Base-by-base conservation (phyloP, 768 basidiomycete species). In the Pleurotus pulmonarius region DNA sequence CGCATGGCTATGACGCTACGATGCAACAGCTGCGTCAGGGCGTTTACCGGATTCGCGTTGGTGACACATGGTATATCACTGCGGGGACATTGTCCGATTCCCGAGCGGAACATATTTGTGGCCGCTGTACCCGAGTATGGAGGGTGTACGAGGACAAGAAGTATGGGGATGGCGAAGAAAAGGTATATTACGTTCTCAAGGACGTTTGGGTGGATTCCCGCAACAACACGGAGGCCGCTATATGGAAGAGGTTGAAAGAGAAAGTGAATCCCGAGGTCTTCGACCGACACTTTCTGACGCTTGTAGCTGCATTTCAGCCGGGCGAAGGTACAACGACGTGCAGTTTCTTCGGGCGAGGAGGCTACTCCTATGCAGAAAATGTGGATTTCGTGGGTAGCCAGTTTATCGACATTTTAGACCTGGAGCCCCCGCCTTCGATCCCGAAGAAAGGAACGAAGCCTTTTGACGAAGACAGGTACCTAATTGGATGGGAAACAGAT, bases 1-100 rank as follows among this genome's bases (percentile, higher is more conserved):
- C 52, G 18, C 59, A 60, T 5, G 61, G 61, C 15, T 61, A 55
- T 20, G 61, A 61, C 46, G 48, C 59, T 9, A 60, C 55, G 15
- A 49, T 61, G 45, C 24, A 8, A 5, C 59, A 34, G 5, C 29
- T 57, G 8, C 39, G 46, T 13, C n/a, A 22, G 49, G 44, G 48
- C 15, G 25, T 40, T 12, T 62, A 60, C 34, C 43, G 46, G 15
- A 51, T 60, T 34, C 2, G 16, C 2, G 59, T 62, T 3, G 45
- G 25, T 37, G 20, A 20, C 20, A 20, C 20, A 1, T 20, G 20
- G 20, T 20, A 20, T 3, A 20, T 20, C 20, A 20, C 49, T 2
- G 24, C 25, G 38, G 15, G 29, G 3, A 24, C 37, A 40, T 43
- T 61, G 15, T 22, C 29, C 20, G 54, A 59, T 11, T 43, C 18